These are phyloP conservation scores for Candida nitratophila DNA, from an alignment of 805 yeast species.

Conservation along the genomic window DNA sequence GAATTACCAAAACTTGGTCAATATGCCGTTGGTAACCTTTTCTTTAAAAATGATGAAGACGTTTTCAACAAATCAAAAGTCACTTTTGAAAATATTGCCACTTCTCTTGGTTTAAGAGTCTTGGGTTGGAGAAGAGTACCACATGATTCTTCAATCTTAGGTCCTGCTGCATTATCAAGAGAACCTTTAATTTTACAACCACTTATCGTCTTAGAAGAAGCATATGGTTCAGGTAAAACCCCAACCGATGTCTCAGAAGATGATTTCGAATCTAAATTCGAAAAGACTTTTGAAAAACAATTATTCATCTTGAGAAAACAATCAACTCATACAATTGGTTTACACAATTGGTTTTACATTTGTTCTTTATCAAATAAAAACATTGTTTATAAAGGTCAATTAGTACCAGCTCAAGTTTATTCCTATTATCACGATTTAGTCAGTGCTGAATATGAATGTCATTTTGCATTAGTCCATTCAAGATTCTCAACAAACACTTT, in stretches of 20 bases:
- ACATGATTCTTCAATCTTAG: slow-evolving; percentile 86
- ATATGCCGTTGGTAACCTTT: slow-evolving; percentile 92
- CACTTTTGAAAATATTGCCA: slow-evolving; percentile 78
- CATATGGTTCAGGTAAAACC: slow-evolving; percentile 31
- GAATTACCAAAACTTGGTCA: slow-evolving; percentile 74
- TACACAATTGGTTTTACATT: slow-evolving; percentile 96
- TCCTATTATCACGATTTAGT: slow-evolving; percentile 88
- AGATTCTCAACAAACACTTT: slow-evolving; percentile 96
- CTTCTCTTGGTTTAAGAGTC: slow-evolving; percentile 67
- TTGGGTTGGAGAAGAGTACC: slow-evolving; percentile 96
- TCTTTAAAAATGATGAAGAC: slow-evolving; percentile 81
- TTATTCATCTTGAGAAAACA: slow-evolving; percentile 84
- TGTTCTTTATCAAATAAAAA: slow-evolving; percentile 85
- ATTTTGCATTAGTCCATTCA: slow-evolving; percentile 93
- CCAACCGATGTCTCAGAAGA: slow-evolving; percentile 35
- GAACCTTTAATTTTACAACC: slow-evolving; percentile 93
- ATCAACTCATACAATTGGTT: slow-evolving; percentile 83
- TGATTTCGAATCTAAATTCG: slow-evolving; percentile 50
- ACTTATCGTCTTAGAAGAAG: slow-evolving; percentile 62
- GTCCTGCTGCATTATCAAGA: slow-evolving; percentile 89
- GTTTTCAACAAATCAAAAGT: slow-evolving; percentile 62
- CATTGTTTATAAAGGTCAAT: slow-evolving; percentile 95
- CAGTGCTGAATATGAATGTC: slow-evolving; percentile 89
- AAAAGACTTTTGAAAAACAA: slow-evolving; percentile 70
- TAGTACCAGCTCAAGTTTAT: slow-evolving; percentile 94